A percentile compares a stretch with the other conserved stretches of the same genome.
phyloP scores from a whole-genome alignment of 2,329 filamentous ascomycete species.

The Setomelanomma holmii region DNA sequence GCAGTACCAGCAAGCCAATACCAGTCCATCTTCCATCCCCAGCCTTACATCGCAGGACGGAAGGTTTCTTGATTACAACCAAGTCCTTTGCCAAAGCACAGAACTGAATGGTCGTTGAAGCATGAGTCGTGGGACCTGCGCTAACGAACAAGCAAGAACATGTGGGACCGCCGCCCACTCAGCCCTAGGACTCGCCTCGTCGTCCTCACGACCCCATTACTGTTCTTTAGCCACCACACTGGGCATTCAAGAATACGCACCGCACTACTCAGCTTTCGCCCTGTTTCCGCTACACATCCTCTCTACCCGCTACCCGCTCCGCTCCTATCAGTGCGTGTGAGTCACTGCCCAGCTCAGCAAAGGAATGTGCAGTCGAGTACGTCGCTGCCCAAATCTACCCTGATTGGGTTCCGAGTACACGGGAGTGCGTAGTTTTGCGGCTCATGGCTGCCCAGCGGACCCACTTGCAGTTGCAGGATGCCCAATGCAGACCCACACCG shows the following conservation, averaged over 20 bases:
- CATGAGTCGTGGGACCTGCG: neutral
- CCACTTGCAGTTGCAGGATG: conserved; percentile 31
- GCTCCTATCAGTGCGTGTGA: conserved; percentile 22
- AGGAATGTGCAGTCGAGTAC: conserved; percentile 5
- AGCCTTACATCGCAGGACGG: too few species aligned
- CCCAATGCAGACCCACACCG: conserved; percentile 31
- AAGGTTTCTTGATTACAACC: too few species aligned
- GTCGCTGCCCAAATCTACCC: conserved; percentile 32
- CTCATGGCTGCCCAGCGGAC: conserved; percentile 37
- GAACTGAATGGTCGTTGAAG: neutral
- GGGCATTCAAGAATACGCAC: neutral
- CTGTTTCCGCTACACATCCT: conserved; percentile 6
- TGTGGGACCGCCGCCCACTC: conserved; percentile 24
- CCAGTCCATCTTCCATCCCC: too few species aligned
- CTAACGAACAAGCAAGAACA: conserved; percentile 20
- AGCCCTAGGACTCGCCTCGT: conserved; percentile 5
- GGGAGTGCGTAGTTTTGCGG: conserved; percentile 20
- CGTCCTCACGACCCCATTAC: neutral
- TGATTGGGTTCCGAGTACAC: conserved; percentile 32
- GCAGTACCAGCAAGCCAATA: too few species aligned
- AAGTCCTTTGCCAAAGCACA: too few species aligned
- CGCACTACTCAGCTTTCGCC: conserved; percentile 18
- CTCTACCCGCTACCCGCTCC: conserved; percentile 13
- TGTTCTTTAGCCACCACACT: neutral
- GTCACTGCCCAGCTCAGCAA: conserved; percentile 22